Evolutionary conservation across 2,329 filamentous ascomycete species (phyloP).

Genomic region (Iodosphaeria phyllophila): DNA sequence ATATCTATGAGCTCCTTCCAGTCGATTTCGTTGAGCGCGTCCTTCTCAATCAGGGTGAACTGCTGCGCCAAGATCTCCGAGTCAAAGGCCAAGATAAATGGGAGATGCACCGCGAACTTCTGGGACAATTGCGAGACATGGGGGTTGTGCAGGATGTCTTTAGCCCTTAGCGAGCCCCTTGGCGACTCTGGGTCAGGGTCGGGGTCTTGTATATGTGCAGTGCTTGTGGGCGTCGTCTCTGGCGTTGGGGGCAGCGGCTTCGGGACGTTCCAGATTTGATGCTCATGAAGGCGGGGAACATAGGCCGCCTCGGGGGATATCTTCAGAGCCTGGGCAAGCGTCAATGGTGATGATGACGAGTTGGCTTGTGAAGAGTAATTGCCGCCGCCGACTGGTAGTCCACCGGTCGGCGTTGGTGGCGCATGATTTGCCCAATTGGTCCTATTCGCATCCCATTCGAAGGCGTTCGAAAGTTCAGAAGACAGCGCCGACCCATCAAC

Average conservation of each 20-base stretch:
- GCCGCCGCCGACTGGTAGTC: too few relatives aligned
- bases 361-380: constrained; percentile 5
- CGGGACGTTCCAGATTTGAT: constrained; percentile 21
- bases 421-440: constrained; percentile 2
- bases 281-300: constrained; percentile 19
- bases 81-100: constrained; percentile 67
- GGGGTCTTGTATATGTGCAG: too few relatives aligned
- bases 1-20: constrained; percentile 78
- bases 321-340: constrained; percentile 25
- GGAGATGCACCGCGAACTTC: constrained; percentile 42
- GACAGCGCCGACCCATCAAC: constrained; percentile 38
- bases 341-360: constrained; percentile 26
- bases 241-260: constrained; percentile 31
- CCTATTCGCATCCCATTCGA: constrained; percentile 16
- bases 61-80: constrained; percentile 65
- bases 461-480: constrained; percentile 46
- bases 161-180: too few relatives aligned
- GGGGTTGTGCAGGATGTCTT: too few relatives aligned
- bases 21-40: constrained; percentile 70
- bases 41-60: constrained; percentile 72
- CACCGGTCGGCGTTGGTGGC: too few relatives aligned
- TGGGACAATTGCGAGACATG: constrained; percentile 10
- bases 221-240: constrained; percentile 24
- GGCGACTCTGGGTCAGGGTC: too few relatives aligned
- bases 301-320: constrained; percentile 19